Evolutionary conservation across 2,329 filamentous ascomycete species (phyloP).

Genomic region (Verticillium tricorpus): DNA sequence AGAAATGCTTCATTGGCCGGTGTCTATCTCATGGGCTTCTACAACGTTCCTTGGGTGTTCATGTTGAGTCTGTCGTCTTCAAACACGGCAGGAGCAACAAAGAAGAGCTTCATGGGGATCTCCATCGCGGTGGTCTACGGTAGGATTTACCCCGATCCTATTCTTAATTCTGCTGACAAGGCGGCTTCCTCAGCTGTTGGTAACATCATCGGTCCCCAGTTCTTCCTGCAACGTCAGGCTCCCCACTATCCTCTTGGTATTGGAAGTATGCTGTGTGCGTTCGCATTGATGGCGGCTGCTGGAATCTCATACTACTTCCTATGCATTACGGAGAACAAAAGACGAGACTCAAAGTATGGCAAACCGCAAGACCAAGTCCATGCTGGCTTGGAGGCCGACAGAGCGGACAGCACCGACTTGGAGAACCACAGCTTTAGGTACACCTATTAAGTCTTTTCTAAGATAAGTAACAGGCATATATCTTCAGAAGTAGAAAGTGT

Average conservation of each 20-base stretch:
- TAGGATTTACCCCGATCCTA: background rate
- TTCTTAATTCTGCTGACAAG: slow-evolving; percentile 23
- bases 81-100: slow-evolving; percentile 64
- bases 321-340: slow-evolving; percentile 40
- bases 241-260: slow-evolving; percentile 56
- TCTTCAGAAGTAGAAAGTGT: too few species aligned
- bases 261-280: slow-evolving; percentile 44
- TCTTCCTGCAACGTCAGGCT: slow-evolving; percentile 52
- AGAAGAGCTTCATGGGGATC: slow-evolving; percentile 52
- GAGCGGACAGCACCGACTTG: slow-evolving; percentile 43
- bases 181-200: slow-evolving; percentile 48
- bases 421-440: slow-evolving; percentile 67
- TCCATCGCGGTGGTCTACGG: slow-evolving; percentile 22
- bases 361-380: slow-evolving; percentile 55
- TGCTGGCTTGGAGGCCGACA: slow-evolving; percentile 49
- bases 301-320: slow-evolving; percentile 30
- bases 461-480: background rate
- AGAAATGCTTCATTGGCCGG: slow-evolving; percentile 22
- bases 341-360: slow-evolving; percentile 51
- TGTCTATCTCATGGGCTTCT: slow-evolving; percentile 27
- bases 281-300: slow-evolving; percentile 21
- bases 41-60: slow-evolving; percentile 43
- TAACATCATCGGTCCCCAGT: slow-evolving; percentile 62
- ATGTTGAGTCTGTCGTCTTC: slow-evolving; percentile 32
- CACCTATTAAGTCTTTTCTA: slow-evolving; percentile 38